These are phyloP conservation scores for Solanum chacoense DNA, from an alignment of 305 asterid genomes.

Conservation along the genomic window DNA sequence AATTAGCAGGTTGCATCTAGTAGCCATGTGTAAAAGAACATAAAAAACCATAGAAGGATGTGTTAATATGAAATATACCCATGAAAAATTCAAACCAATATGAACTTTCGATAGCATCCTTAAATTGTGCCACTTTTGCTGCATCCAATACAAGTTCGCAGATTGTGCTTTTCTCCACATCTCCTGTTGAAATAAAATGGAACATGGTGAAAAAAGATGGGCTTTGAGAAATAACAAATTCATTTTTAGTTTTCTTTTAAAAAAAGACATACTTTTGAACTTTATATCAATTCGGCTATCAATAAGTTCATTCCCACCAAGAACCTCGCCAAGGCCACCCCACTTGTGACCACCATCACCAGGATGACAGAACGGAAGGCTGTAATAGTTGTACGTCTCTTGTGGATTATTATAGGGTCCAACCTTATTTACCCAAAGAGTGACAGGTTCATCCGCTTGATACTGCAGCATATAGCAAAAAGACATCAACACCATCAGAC, in stretches of 20 bases:
- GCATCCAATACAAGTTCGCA: constrained; percentile 64
- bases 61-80: constrained; percentile 33
- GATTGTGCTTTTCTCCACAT: constrained; percentile 32
- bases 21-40: neutral
- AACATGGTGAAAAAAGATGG: neutral
- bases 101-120: constrained; percentile 56
- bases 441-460: constrained; percentile 53
- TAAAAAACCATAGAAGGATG: neutral
- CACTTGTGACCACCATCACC: constrained; percentile 61
- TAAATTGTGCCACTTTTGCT: constrained; percentile 51
- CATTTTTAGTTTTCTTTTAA: neutral
- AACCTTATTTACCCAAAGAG: constrained; percentile 79
- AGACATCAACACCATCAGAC: neutral
- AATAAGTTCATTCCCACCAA: constrained; percentile 74
- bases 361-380: constrained; percentile 71
- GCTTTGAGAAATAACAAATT: neutral
- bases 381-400: constrained; percentile 80
- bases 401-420: constrained; percentile 92
- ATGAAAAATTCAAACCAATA: constrained; percentile 73
- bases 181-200: constrained; percentile 30
- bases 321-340: constrained; percentile 86
- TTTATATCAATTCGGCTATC: constrained; percentile 79
- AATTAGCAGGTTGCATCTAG: neutral
- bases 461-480: constrained; percentile 43
- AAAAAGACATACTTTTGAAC: constrained; percentile 38